Evolutionary conservation across 495 filamentous ascomycete species (phyloP).

Genomic region (Neurospora tetrasperma): DNA sequence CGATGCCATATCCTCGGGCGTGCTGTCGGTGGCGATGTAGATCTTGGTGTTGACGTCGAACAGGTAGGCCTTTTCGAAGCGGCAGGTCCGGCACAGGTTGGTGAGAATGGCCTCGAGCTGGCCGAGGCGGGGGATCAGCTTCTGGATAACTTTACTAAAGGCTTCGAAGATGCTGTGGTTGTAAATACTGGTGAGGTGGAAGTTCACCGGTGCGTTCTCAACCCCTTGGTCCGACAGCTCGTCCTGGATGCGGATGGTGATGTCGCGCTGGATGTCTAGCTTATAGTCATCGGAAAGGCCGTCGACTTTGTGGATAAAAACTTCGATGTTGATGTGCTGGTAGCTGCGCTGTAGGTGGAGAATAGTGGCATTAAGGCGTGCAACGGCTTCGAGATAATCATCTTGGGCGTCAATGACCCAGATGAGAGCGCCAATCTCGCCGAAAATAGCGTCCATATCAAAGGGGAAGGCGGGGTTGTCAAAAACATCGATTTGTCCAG

Average conservation of each 20-base stretch:
- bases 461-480: conserved; percentile 54
- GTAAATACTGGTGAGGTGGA: conserved; percentile 93
- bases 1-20: conserved; percentile 80
- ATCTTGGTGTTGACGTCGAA: conserved; percentile 97
- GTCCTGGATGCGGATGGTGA: conserved; percentile 92
- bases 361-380: conserved; percentile 77
- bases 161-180: conserved; percentile 97
- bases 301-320: conserved; percentile 98
- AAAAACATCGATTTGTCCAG: conserved; percentile 82
- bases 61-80: conserved; percentile 93
- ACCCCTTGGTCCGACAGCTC: conserved; percentile 86
- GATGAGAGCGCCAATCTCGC: conserved; percentile 83
- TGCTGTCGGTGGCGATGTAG: conserved; percentile 91
- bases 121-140: conserved; percentile 84
- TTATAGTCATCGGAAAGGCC: conserved; percentile 91
- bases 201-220: conserved; percentile 84
- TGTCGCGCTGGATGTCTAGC: conserved; percentile 84
- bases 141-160: conserved; percentile 95
- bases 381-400: conserved; percentile 84
- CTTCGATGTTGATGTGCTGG: conserved; percentile 87
- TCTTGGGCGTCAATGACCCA: conserved; percentile 99
- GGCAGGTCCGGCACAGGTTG: conserved; percentile 75
- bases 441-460: conserved; percentile 87
- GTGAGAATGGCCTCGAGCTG: conserved; percentile 88
- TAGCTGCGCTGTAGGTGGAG: conserved; percentile 77